Evolutionary conservation across 1,284 basidiomycete genomes (phyloP).

Genomic region (Fomitopsis betulina): DNA sequence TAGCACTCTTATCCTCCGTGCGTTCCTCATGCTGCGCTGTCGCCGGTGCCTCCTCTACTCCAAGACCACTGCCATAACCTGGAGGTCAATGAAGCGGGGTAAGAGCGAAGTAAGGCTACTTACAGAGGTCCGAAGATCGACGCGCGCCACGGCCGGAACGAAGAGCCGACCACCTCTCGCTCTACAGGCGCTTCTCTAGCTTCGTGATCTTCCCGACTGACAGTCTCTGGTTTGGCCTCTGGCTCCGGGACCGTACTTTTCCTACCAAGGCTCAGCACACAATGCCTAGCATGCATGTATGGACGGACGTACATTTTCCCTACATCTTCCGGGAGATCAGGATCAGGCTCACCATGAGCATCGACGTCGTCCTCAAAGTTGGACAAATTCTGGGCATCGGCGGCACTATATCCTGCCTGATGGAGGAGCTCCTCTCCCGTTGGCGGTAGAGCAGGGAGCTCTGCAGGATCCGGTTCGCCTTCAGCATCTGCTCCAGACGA

Average conservation of each 20-base stretch:
- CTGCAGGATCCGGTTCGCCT: constrained; percentile 2
- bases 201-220: background rate
- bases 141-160: constrained; percentile 15
- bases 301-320: background rate
- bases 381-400: constrained; percentile 35
- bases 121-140: constrained; percentile 33
- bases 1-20: background rate
- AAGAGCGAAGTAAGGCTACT: constrained; percentile 7
- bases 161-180: too few species aligned
- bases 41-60: background rate
- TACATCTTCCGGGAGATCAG: background rate
- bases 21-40: background rate
- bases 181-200: too few species aligned
- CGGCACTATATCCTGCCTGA: constrained; percentile 37
- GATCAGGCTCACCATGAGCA: constrained; percentile 15
- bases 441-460: constrained; percentile 18
- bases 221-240: background rate
- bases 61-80: constrained; percentile 6
- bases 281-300: background rate
- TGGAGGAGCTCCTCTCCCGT: constrained; percentile 42
- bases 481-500: background rate
- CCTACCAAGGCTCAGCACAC: background rate
- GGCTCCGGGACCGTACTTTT: background rate
- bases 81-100: background rate
- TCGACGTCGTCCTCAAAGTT: constrained; percentile 53